Evolutionary conservation across 768 basidiomycete genomes (phyloP).

Genomic region (Boletus patriciae): DNA sequence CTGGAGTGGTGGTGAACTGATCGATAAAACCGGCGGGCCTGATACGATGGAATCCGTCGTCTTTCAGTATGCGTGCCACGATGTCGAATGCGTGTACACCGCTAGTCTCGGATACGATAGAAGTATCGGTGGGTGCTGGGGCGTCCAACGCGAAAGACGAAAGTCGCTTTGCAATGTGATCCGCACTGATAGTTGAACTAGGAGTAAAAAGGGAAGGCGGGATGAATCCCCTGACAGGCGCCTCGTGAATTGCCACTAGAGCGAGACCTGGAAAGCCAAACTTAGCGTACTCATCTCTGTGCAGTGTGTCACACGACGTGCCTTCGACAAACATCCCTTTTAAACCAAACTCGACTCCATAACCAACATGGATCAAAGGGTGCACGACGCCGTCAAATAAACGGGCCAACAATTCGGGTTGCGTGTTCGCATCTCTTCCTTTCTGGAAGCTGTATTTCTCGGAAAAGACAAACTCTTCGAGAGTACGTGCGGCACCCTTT

Average conservation of each 20-base stretch:
- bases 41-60: conserved; percentile 35
- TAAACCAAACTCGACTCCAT: conserved; percentile 62
- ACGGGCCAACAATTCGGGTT: conserved; percentile 56
- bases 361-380: conserved; percentile 60
- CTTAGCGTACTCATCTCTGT: neutral
- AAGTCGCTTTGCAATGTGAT: conserved; percentile 4
- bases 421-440: conserved; percentile 15
- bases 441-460: conserved; percentile 26
- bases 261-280: conserved; percentile 25
- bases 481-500: conserved; percentile 13
- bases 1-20: conserved; percentile 17
- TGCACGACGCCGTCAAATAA: conserved; percentile 53
- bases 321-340: conserved; percentile 66
- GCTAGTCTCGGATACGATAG: neutral
- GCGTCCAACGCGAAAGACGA: conserved; percentile 10
- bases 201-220: conserved; percentile 11
- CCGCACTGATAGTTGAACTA: neutral
- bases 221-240: conserved; percentile 39
- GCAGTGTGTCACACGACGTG: conserved; percentile 14
- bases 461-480: conserved; percentile 35
- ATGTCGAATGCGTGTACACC: conserved; percentile 46
- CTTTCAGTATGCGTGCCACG: conserved; percentile 51
- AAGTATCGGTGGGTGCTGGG: neutral
- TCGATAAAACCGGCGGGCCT: conserved; percentile 15
- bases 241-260: conserved; percentile 23